phyloP scores from a whole-genome alignment of 176 grass and related monocot species.

The Rhynchospora tenuis region DNA sequence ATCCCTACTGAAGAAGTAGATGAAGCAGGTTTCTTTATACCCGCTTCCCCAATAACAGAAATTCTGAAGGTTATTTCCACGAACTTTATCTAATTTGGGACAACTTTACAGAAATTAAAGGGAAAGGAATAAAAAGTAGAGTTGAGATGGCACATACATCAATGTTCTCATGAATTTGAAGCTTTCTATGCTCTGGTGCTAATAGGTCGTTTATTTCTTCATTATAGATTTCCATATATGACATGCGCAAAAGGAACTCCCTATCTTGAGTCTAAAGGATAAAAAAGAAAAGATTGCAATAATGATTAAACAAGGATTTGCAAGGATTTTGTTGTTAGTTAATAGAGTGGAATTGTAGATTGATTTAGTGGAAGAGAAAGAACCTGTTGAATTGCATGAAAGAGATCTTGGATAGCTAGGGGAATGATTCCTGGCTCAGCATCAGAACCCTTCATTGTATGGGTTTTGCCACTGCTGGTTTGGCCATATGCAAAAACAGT shows the following conservation, averaged over 20 bases:
- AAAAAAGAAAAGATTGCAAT: constrained; percentile 18
- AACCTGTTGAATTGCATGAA: constrained; percentile 66
- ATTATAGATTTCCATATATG: constrained; percentile 99
- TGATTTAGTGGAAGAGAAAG: not conserved
- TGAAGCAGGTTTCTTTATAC: not conserved
- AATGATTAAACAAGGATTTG: not conserved
- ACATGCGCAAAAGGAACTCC: constrained; percentile 94
- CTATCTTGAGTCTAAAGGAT: constrained; percentile 59
- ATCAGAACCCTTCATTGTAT: constrained; percentile 76
- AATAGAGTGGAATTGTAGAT: not conserved
- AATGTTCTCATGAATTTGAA: constrained; percentile 87
- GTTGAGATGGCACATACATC: constrained; percentile 39
- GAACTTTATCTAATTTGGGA: not conserved
- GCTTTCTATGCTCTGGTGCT: constrained; percentile 85
- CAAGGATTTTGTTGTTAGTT: not conserved
- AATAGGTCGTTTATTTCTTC: constrained; percentile 96
- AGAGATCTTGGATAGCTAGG: constrained; percentile 72
- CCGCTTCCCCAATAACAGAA: not conserved
- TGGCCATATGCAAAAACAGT: constrained; percentile 98
- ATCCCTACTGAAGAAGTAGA: not conserved
- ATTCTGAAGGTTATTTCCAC: not conserved
- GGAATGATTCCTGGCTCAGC: constrained; percentile 81
- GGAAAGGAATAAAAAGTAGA: not conserved
- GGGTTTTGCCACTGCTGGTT: constrained; percentile 93
- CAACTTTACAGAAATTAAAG: not conserved